Base-by-base conservation (phyloP, 2,329 filamentous ascomycete genomes). In the Fusarium hainanense region DNA sequence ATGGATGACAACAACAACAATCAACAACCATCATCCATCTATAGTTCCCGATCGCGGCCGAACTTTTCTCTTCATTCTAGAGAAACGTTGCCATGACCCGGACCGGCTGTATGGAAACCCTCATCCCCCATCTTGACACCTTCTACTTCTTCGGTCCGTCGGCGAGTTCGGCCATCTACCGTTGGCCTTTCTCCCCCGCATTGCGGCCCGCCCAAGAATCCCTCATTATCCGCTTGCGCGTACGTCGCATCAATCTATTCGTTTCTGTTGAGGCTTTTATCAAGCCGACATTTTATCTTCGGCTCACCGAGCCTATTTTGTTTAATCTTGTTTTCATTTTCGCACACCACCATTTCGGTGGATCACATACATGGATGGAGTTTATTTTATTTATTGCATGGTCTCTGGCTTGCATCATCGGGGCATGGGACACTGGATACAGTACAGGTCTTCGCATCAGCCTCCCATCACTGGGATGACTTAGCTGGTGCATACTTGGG, bases 1-100 rank as follows among this genome's bases (percentile, higher is more conserved):
- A 64, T 70, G 63, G 43, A 70, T 70, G 61, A 70, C 66, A 67
- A 56, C 46, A 67, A 69, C 57, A 68, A 54, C 32, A 63, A 67
- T 57, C 48, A 68, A 64, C 54, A 56, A 51, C 25, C 54, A 61
- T 54, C 25, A 68, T 59, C 37, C 54, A 52, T 49, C 40, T 51
- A 48, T 44, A 43, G n/a, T 30, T 73, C 59, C 70, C 72, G 70
- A 72, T 56, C 41, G 51, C 54, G 63, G 57, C 66, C 70, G 69
- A 73, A 48, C 6, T 16, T 43, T 16, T 13, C 34, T 37, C 21
- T 37, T 42, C 13, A n/a, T 27, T 42, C 23, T 43, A 41, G 51
- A 32, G 54, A 54, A 61, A 51, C 20, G 50, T 63, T 60, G 25
- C 43, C 34, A 52, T 42, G 23, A 42, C n/a, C 37, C 43, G 52